Evolutionary conservation across 352 stramenopile genomes (phyloP), one percentile per base, ranked within the genome.

Genomic region (Phytophthora ramorum): DNA sequence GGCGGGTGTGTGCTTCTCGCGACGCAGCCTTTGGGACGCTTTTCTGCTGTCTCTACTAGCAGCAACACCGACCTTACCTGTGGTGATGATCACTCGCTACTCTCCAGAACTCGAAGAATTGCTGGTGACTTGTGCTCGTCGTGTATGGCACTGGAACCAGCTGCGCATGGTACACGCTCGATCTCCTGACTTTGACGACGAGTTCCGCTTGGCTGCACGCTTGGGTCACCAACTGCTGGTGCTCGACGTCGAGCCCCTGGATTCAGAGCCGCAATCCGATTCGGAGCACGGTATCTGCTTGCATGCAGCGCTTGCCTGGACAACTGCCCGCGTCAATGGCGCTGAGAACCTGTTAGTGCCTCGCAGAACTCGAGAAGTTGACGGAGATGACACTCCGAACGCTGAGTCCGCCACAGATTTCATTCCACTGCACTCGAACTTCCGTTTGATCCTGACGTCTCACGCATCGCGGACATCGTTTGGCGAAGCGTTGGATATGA

Each of bases 181-280:
- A 44, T 73, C 71, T 0, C 7, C 22, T 4, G 78, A 85, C 24
- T 74, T 92, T 16, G 49, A 78, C 8, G 22, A 67, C 0, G 69
- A 73, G 0, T 51, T 92, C 12, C 19, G 28, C 5, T n/a, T 48
- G 2, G 79, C 83, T 14, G 69, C 87, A n/a, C 47, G 43, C 14
- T 61, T 81, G 8, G 83, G 81, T 1, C 67, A 89, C 10, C 81
- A 90, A 49, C 38, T 92, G 7, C 19, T 92, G 16, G 79, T 92
- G 6, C 56, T 92, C 0, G 83, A 90, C 13, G 72, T 90, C 0
- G 69, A 85, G 7, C 81, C 81, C 3, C 43, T 76, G 0, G 75
- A 92, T 40, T 38, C 59, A 0, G 71, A 83, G 32, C 55, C 43
- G 3, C 17, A 22, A n/a, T 9, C 1, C 20, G 32, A 28, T 50